Conservation (phyloP, 2,329 filamentous ascomycete species). For the Balansia obtecta region DNA sequence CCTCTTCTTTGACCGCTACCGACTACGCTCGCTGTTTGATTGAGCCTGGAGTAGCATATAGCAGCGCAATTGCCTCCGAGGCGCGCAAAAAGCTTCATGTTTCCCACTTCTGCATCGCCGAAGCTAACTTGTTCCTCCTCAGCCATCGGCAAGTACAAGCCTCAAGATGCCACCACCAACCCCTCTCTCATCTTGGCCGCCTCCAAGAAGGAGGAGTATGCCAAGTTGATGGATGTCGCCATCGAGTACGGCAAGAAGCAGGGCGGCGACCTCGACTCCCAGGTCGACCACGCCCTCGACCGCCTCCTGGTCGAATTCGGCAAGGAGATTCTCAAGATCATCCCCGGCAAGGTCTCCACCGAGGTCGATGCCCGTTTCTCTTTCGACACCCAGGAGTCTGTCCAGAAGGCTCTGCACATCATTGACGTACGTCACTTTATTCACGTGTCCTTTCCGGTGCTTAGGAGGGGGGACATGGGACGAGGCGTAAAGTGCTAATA, state of each 20-base stretch:
- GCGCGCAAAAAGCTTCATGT: no score
- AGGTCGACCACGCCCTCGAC: constrained; percentile 87
- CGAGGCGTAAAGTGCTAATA: not conserved
- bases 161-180: constrained; percentile 99
- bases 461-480: no score
- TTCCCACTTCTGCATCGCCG: not conserved
- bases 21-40: no score
- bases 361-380: constrained; percentile 95
- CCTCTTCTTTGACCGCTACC: not conserved
- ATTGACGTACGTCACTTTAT: constrained; percentile 59
- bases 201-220: constrained; percentile 96
- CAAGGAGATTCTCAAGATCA: constrained; percentile 91
- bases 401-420: constrained; percentile 93
- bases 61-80: no score
- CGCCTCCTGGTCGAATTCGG: constrained; percentile 94
- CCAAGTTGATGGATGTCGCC: constrained; percentile 76
- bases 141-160: constrained; percentile 99
- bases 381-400: constrained; percentile 84
- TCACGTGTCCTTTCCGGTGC: no score
- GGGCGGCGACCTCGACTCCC: constrained; percentile 55
- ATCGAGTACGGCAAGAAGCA: constrained; percentile 74
- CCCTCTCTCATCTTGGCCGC: constrained; percentile 96
- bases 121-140: constrained; percentile 23
- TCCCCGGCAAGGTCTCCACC: constrained; percentile 96
- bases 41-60: no score